phyloP scores from a whole-genome alignment of 2,329 filamentous ascomycete genomes.

The Periconia sp. region DNA sequence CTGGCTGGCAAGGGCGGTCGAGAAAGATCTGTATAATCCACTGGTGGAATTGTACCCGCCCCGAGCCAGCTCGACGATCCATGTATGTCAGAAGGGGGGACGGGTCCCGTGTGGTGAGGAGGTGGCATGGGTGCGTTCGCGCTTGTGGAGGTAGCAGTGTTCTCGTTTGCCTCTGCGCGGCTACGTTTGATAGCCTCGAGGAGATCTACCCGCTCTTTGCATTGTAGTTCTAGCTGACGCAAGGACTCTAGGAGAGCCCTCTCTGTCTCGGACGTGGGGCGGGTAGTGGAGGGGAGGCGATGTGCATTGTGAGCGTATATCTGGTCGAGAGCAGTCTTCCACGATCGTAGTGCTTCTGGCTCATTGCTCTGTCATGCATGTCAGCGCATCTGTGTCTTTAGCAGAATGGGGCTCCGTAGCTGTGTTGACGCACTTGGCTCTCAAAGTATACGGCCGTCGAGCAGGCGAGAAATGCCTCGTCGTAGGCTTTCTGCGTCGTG shows the following conservation, averaged over 20 bases:
- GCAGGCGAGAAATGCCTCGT: slow-evolving; percentile 93
- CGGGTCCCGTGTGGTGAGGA: slow-evolving; percentile 24
- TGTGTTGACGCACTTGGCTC: slow-evolving; percentile 68
- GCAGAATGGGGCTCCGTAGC: slow-evolving; percentile 5
- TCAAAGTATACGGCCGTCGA: slow-evolving; percentile 98
- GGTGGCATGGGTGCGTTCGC: slow-evolving; percentile 31
- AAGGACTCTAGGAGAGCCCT: slow-evolving; percentile 81
- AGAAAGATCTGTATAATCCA: slow-evolving; percentile 82
- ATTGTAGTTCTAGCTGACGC: slow-evolving; percentile 83
- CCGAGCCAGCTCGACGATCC: slow-evolving; percentile 67
- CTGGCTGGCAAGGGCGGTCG: slow-evolving; percentile 65
- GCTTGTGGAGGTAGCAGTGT: slow-evolving; percentile 24
- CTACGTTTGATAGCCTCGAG: slow-evolving; percentile 79
- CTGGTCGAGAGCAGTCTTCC: slow-evolving; percentile 85
- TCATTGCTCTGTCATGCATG: slow-evolving; percentile 75
- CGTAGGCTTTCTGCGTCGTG: slow-evolving; percentile 94
- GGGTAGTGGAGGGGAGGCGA: slow-evolving; percentile 71
- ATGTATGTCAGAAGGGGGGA: slow-evolving; percentile 16
- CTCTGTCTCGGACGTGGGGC: slow-evolving; percentile 81
- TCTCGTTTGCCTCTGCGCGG: slow-evolving; percentile 58
- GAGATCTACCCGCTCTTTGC: slow-evolving; percentile 89
- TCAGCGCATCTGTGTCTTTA: not conserved
- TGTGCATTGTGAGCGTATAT: slow-evolving; percentile 87
- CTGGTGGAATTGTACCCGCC: slow-evolving; percentile 79
- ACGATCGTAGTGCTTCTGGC: slow-evolving; percentile 85